Percentiles rank a stretch among this genome's conserved stretches.
Conservation (phyloP, 2,329 filamentous ascomycete genomes). For the Grosmannia huntii region DNA sequence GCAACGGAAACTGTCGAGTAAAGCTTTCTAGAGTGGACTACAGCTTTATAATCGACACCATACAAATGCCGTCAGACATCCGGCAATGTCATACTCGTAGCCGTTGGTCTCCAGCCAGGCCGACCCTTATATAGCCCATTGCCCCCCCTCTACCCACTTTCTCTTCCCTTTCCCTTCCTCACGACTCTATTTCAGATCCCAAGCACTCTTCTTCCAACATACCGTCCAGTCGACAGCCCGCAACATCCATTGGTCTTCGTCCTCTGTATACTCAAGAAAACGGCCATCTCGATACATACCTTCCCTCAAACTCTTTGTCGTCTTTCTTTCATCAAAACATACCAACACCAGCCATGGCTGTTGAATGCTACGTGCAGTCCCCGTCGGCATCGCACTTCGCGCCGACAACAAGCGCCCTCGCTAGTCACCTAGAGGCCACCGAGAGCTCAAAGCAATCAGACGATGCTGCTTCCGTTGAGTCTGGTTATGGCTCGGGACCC, state of each 20-base stretch:
- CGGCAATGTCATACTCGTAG: not conserved
- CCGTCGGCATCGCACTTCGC: not conserved
- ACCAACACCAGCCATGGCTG: not conserved
- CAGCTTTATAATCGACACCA: not conserved
- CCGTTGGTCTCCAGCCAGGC: not conserved
- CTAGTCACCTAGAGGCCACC: not conserved
- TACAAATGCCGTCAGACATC: not conserved
- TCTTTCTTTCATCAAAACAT: not conserved
- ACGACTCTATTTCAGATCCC: not conserved
- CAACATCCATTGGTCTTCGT: not conserved
- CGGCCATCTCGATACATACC: not conserved
- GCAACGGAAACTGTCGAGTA: not conserved
- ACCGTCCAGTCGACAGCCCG: not conserved
- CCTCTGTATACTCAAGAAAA: not conserved
- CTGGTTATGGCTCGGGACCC: constrained; percentile 64
- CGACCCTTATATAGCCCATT: not conserved
- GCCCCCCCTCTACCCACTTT: not conserved
- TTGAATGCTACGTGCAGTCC: not conserved
- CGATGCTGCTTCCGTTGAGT: constrained; percentile 45
- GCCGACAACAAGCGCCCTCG: not conserved
- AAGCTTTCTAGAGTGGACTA: not conserved
- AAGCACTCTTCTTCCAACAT: not conserved
- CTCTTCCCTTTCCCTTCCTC: not conserved
- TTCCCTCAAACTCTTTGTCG: not conserved
- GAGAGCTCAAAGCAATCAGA: constrained; percentile 28